Conservation (phyloP, 257 asterid genomes). For the Przewalskia tangutica region DNA sequence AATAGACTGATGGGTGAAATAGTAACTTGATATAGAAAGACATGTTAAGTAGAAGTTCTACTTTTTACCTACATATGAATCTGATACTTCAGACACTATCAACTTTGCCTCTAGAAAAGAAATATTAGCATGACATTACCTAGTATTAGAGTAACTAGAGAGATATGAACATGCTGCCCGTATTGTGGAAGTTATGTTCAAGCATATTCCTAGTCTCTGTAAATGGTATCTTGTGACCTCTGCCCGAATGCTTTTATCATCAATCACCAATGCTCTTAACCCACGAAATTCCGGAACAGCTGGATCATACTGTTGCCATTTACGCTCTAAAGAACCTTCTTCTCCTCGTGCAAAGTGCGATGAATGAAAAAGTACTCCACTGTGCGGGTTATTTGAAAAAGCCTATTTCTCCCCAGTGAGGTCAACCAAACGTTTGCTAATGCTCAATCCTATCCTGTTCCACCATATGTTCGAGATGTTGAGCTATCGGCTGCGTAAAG, state of each 20-base stretch:
- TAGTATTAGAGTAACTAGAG: slow-evolving; percentile 13
- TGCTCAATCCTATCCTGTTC: slow-evolving; percentile 76
- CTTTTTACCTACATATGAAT: neutral
- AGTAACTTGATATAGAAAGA: neutral
- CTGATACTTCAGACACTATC: slow-evolving; percentile 1
- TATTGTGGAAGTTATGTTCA: slow-evolving; percentile 30
- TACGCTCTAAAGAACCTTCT: slow-evolving; percentile 13
- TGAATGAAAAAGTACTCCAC: slow-evolving; percentile 63
- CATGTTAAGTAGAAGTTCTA: neutral
- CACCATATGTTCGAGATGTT: slow-evolving; percentile 68
- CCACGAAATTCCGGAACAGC: slow-evolving; percentile 45
- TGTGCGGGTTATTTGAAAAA: slow-evolving; percentile 40
- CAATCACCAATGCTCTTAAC: slow-evolving; percentile 50
- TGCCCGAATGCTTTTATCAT: slow-evolving; percentile 45
- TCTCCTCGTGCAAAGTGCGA: slow-evolving; percentile 41
- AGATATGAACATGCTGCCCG: slow-evolving; percentile 42
- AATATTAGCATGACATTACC: slow-evolving; percentile 27
- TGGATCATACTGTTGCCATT: slow-evolving; percentile 28
- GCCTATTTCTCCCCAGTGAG: slow-evolving; percentile 69
- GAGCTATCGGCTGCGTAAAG: slow-evolving; percentile 79
- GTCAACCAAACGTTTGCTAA: slow-evolving; percentile 52
- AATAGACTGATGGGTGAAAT: too few relatives aligned
- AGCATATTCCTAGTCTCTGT: slow-evolving; percentile 47
- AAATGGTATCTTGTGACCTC: slow-evolving; percentile 68
- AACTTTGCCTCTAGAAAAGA: neutral